Percentiles rank a stretch among this genome's conserved stretches.
Evolutionary conservation across 306 rosid species (phyloP).

Genomic region (Dryas alaskensis): DNA sequence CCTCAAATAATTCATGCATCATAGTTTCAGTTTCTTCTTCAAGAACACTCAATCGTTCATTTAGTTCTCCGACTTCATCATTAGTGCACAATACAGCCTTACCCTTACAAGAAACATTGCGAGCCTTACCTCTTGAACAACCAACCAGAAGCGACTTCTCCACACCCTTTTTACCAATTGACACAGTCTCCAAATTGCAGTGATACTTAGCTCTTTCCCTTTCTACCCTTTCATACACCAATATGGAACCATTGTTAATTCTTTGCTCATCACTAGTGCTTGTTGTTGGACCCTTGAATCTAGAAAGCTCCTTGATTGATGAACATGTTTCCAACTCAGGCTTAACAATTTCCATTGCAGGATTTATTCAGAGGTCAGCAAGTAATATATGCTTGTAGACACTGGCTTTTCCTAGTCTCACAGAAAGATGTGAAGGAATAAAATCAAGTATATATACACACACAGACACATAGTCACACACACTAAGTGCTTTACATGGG

Average conservation of each 20-base stretch:
- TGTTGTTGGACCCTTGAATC: constrained; percentile 9
- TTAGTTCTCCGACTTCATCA: constrained; percentile 34
- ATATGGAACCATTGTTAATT: neutral
- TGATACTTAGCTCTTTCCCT: neutral
- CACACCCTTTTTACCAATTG: constrained; percentile 2
- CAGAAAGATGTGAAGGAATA: neutral
- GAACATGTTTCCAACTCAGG: constrained; percentile 18
- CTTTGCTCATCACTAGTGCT: neutral
- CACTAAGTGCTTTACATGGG: neutral
- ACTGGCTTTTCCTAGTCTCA: neutral
- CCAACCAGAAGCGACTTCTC: neutral
- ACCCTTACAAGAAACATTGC: constrained; percentile 6
- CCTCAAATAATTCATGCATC: constrained; percentile 34
- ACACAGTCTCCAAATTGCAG: neutral
- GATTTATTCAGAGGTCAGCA: neutral
- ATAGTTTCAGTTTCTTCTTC: constrained; percentile 48
- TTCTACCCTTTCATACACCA: neutral
- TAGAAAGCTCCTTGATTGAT: constrained; percentile 17
- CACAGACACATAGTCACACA: neutral
- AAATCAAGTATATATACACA: neutral
- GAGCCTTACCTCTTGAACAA: constrained; percentile 9
- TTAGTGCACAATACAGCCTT: constrained; percentile 22
- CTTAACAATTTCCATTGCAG: constrained; percentile 5
- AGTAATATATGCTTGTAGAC: neutral
- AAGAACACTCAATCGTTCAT: constrained; percentile 33